A percentile compares a stretch with the other conserved stretches of the same genome.
These are phyloP conservation scores for Escovopsis sp. DNA, from an alignment of 2,329 filamentous ascomycete species.

Conservation along the genomic window DNA sequence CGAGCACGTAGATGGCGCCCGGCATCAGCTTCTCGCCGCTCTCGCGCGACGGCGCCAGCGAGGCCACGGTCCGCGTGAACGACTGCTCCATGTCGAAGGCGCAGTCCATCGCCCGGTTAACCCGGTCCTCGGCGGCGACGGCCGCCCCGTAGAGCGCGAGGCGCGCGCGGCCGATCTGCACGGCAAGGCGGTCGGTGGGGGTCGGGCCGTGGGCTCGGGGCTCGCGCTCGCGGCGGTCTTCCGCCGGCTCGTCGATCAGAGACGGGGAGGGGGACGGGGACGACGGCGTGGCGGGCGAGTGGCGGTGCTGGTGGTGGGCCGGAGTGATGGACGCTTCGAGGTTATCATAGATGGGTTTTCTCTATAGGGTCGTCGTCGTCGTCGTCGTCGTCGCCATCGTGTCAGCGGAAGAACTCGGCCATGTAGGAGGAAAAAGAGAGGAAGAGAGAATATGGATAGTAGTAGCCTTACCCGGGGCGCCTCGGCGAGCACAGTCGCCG, in stretches of 20 bases:
- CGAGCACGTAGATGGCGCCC: constrained; percentile 79
- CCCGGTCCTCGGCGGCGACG: constrained; percentile 58
- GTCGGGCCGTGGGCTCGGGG: constrained; percentile 38
- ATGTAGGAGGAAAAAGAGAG: too few species aligned
- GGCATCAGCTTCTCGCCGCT: constrained; percentile 82
- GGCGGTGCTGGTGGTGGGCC: too few species aligned
- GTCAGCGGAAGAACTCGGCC: too few species aligned
- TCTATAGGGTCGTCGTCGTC: constrained; percentile 15
- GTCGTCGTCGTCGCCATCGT: too few species aligned
- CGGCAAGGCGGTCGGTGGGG: constrained; percentile 78
- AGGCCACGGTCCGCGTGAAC: constrained; percentile 80
- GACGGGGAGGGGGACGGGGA: too few species aligned
- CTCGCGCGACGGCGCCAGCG: constrained; percentile 71
- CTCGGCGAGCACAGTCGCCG: constrained; percentile 37
- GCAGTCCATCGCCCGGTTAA: constrained; percentile 69
- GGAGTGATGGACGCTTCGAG: too few species aligned
- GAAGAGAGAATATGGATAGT: too few species aligned
- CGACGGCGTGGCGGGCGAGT: too few species aligned
- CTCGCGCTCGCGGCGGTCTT: constrained; percentile 10
- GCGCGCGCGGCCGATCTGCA: constrained; percentile 65
- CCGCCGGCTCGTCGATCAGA: too few species aligned
- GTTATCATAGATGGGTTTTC: too few species aligned
- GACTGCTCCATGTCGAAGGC: constrained; percentile 76
- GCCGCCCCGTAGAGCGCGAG: constrained; percentile 68
- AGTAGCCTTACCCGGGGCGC: constrained; percentile 18